Evolutionary conservation across 805 yeast genomes (phyloP).

Genomic region (Yamadazyma sp.): DNA sequence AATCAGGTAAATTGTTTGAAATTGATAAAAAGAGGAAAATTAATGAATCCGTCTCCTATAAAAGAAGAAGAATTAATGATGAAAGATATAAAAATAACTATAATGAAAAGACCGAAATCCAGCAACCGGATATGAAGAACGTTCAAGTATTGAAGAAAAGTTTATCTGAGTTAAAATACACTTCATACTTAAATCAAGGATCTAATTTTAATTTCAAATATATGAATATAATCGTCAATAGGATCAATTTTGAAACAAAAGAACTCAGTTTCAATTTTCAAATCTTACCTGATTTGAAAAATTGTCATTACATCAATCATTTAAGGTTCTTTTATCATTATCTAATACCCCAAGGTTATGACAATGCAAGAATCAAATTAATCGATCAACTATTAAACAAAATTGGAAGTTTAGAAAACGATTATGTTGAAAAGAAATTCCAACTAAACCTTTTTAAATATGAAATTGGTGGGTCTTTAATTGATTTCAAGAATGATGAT

Average conservation of each 20-base stretch:
- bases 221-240: slow-evolving; percentile 17
- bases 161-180: slow-evolving; percentile 12
- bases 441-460: slow-evolving; percentile 12
- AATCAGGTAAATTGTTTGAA: not conserved
- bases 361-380: not conserved
- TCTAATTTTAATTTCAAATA: slow-evolving; percentile 15
- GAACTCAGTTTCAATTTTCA: slow-evolving; percentile 1
- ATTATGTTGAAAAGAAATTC: slow-evolving; percentile 5
- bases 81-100: not conserved
- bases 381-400: not conserved
- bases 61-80: slow-evolving; percentile 1
- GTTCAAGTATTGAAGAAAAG: slow-evolving; percentile 5
- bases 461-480: slow-evolving; percentile 23
- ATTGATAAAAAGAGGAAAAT: not conserved
- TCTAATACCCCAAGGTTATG: not conserved
- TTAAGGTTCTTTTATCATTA: too few relatives aligned
- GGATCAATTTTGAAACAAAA: slow-evolving; percentile 17
- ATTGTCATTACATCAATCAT: not conserved
- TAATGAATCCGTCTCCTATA: too few relatives aligned
- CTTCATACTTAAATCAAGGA: slow-evolving; percentile 23
- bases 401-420: slow-evolving; percentile 2
- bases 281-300: too few relatives aligned
- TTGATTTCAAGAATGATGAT: slow-evolving; percentile 37
- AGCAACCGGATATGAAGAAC: slow-evolving; percentile 9
- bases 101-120: slow-evolving; percentile 1